A percentile compares a stretch with the other conserved stretches of the same genome.
Conservation (phyloP, 306 rosid genomes). For the Rosa chinensis region DNA sequence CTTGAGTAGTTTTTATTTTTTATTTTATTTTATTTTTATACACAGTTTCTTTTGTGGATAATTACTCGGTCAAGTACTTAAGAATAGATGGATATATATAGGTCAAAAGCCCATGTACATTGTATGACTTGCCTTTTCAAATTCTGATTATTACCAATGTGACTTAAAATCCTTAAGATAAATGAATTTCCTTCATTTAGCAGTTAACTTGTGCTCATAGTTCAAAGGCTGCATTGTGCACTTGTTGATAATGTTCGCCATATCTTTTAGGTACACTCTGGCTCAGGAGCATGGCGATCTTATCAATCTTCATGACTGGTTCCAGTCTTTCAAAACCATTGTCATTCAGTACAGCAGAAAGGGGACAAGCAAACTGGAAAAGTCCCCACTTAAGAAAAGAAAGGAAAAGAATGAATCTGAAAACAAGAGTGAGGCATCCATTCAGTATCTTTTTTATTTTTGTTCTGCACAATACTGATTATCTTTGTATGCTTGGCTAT, state of each 20-base stretch:
- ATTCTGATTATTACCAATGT: not conserved
- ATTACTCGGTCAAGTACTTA: too few species aligned
- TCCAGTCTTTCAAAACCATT: constrained; percentile 72
- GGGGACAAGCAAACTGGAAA: constrained; percentile 56
- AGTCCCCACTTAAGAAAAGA: constrained; percentile 66
- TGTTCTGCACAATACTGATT: constrained; percentile 5
- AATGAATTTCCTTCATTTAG: not conserved
- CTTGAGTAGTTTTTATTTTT: too few species aligned
- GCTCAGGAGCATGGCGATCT: constrained; percentile 98
- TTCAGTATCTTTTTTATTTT: constrained; percentile 79
- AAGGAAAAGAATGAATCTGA: constrained; percentile 45
- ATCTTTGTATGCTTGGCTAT: not conserved
- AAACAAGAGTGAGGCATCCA: constrained; percentile 62
- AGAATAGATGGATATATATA: too few species aligned
- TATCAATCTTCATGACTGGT: constrained; percentile 95
- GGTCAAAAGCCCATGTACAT: too few species aligned
- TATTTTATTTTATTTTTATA: too few species aligned
- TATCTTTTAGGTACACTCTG: constrained; percentile 60
- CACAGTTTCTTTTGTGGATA: not conserved
- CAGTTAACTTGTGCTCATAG: not conserved
- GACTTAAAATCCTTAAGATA: not conserved
- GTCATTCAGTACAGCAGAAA: constrained; percentile 41
- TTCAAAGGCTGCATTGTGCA: not conserved
- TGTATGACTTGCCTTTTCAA: too few species aligned
- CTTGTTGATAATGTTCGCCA: constrained; percentile 9